phyloP scores from a whole-genome alignment of 257 asterid species.

The Scutellaria galericulata region DNA sequence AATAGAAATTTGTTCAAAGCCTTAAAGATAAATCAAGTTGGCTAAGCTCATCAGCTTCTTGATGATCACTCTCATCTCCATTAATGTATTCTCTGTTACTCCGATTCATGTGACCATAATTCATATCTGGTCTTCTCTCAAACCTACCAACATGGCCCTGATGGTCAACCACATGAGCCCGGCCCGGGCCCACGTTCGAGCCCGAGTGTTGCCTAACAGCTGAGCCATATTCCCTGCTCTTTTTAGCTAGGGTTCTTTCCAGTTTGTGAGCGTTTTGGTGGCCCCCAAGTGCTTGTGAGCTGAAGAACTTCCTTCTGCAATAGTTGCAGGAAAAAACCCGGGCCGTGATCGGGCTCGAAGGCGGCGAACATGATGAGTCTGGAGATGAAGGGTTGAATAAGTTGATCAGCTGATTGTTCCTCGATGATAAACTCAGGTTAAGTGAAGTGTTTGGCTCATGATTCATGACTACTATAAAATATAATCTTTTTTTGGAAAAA shows the following conservation, averaged over 20 bases:
- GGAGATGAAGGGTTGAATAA: neutral
- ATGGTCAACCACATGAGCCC: conserved; percentile 21
- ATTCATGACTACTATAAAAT: conserved; percentile 24
- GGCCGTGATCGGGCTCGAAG: conserved; percentile 21
- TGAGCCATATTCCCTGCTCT: conserved; percentile 58
- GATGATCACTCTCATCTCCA: conserved; percentile 23
- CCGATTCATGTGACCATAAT: conserved; percentile 33
- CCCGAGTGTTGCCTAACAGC: conserved; percentile 41
- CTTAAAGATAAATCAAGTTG: conserved; percentile 44
- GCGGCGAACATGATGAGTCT: neutral
- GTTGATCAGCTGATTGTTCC: conserved; percentile 14
- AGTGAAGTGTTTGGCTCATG: conserved; percentile 42
- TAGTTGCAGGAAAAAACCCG: conserved; percentile 67
- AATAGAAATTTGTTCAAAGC: conserved; percentile 29
- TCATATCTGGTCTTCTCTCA: conserved; percentile 44
- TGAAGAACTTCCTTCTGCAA: conserved; percentile 75
- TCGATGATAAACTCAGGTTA: conserved; percentile 30
- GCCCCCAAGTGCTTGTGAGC: conserved; percentile 93
- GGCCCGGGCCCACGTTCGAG: conserved; percentile 19
- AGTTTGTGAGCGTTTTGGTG: conserved; percentile 93
- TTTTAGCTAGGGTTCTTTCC: conserved; percentile 80
- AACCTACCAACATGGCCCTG: conserved; percentile 37
- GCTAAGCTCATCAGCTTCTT: conserved; percentile 24
- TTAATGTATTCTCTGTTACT: conserved; percentile 14
- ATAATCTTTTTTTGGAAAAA: too few species aligned